A percentile compares a stretch with the other conserved stretches of the same genome.
These are phyloP conservation scores for Penicillium sp. DNA, from an alignment of 2,329 filamentous ascomycete species.

Conservation along the genomic window DNA sequence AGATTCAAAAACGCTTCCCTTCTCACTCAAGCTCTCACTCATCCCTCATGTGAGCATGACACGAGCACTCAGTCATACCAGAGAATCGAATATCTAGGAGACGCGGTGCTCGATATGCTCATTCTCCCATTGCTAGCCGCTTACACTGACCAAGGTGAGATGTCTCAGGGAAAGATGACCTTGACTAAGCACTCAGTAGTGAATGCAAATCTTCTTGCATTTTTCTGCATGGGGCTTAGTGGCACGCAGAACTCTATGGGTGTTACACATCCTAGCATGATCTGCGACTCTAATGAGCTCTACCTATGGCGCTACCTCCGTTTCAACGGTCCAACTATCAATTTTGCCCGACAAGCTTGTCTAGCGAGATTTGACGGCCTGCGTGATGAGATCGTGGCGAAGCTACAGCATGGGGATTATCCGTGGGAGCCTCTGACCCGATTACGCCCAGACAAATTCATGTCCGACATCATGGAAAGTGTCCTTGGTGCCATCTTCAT, in stretches of 20 bases:
- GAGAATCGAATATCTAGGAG: conserved; percentile 83
- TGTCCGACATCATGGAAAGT: conserved; percentile 80
- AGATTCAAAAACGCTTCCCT: conserved; percentile 67
- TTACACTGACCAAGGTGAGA: conserved; percentile 29
- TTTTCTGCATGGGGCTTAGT: conserved; percentile 62
- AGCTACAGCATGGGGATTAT: conserved; percentile 58
- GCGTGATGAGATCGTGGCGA: conserved; percentile 50
- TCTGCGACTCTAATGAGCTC: conserved; percentile 29
- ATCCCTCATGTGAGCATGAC: conserved; percentile 61
- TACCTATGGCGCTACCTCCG: conserved; percentile 69
- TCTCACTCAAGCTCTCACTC: conserved; percentile 77
- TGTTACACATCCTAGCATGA: conserved; percentile 15
- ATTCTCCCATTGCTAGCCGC: conserved; percentile 54
- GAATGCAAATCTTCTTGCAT: conserved; percentile 78
- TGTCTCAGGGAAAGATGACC: conserved; percentile 68
- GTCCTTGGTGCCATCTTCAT: conserved; percentile 81
- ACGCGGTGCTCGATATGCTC: conserved; percentile 78
- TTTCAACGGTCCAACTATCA: conserved; percentile 17
- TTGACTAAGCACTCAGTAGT: conserved; percentile 72
- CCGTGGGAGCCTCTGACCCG: conserved; percentile 74
- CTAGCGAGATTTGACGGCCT: conserved; percentile 50
- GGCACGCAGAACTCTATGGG: conserved; percentile 10
- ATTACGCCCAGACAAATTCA: conserved; percentile 71
- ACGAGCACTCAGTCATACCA: conserved; percentile 62
- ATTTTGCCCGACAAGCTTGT: conserved; percentile 15